Percentiles rank a stretch among this genome's conserved stretches.
Conservation (phyloP, 2,329 filamentous ascomycete species). For the Phaeosphaeriaceae sp. region DNA sequence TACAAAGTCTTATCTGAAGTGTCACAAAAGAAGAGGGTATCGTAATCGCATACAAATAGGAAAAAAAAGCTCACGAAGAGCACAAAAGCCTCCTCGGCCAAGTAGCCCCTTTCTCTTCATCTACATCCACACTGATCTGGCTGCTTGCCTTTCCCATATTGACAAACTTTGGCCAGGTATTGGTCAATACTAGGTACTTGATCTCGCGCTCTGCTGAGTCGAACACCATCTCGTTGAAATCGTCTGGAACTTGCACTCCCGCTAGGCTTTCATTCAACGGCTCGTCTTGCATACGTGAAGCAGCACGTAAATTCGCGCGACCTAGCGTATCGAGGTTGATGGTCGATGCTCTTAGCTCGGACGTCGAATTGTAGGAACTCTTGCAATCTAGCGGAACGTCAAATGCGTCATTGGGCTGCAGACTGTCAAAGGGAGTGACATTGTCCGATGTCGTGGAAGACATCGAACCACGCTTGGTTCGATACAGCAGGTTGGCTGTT, state of each 20-base stretch:
- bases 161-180: slow-evolving; percentile 48
- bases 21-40: background rate
- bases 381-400: slow-evolving; percentile 22
- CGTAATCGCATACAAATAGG: background rate
- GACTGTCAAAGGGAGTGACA: slow-evolving; percentile 38
- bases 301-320: slow-evolving; percentile 36
- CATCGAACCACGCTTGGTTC: slow-evolving; percentile 23
- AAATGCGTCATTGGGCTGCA: slow-evolving; percentile 10
- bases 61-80: background rate
- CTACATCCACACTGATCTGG: slow-evolving; percentile 20
- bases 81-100: slow-evolving; percentile 16
- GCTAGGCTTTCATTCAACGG: slow-evolving; percentile 23
- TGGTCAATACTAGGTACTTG: slow-evolving; percentile 46
- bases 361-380: slow-evolving; percentile 22
- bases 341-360: slow-evolving; percentile 19
- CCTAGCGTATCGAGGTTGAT: slow-evolving; percentile 36
- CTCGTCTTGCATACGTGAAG: slow-evolving; percentile 26
- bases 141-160: slow-evolving; percentile 31
- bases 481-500: slow-evolving; percentile 27
- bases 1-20: background rate
- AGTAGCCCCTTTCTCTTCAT: slow-evolving; percentile 19
- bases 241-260: slow-evolving; percentile 28
- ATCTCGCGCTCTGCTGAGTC: slow-evolving; percentile 41
- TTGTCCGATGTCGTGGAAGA: slow-evolving; percentile 25
- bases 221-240: slow-evolving; percentile 38